Evolutionary conservation across 148 eudicot genomes (phyloP).

Genomic region (Limonium bicolor): DNA sequence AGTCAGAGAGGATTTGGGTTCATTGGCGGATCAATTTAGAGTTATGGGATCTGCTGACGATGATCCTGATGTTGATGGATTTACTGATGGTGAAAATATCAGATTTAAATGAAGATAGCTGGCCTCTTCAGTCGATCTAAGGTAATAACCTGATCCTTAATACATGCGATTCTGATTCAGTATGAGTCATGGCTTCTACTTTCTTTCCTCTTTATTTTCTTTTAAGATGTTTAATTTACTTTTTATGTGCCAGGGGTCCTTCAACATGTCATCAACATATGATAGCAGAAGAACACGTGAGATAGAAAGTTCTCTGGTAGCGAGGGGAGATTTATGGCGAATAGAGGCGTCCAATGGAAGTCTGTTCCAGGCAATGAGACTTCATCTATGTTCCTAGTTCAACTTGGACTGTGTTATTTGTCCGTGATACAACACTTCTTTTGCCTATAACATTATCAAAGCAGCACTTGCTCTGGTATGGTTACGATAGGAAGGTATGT

Average conservation of each 20-base stretch:
- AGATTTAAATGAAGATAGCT: constrained; percentile 47
- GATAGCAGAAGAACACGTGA: constrained; percentile 76
- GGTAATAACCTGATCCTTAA: too few relatives aligned
- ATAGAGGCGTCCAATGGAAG: constrained; percentile 84
- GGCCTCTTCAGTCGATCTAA: constrained; percentile 47
- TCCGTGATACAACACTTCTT: constrained; percentile 87
- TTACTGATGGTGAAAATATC: constrained; percentile 33
- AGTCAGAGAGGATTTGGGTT: constrained; percentile 51
- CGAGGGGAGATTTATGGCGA: constrained; percentile 92
- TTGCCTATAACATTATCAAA: constrained; percentile 89
- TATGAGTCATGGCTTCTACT: too few relatives aligned
- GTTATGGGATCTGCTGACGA: constrained; percentile 42
- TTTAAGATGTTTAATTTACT: too few relatives aligned
- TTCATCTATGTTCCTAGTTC: constrained; percentile 81
- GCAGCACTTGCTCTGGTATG: constrained; percentile 95
- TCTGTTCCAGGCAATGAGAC: constrained; percentile 55
- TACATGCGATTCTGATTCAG: too few relatives aligned
- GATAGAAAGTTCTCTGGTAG: constrained; percentile 69
- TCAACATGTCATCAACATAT: constrained; percentile 69
- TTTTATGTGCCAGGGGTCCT: too few relatives aligned
- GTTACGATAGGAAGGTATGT: constrained; percentile 91
- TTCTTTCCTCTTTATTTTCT: too few relatives aligned
- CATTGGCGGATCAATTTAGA: constrained; percentile 46
- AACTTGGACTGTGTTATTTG: constrained; percentile 95
- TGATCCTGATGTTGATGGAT: constrained; percentile 18